These are phyloP conservation scores for Naganishia liquefaciens DNA, from an alignment of 1,284 basidiomycete genomes.

Conservation along the genomic window DNA sequence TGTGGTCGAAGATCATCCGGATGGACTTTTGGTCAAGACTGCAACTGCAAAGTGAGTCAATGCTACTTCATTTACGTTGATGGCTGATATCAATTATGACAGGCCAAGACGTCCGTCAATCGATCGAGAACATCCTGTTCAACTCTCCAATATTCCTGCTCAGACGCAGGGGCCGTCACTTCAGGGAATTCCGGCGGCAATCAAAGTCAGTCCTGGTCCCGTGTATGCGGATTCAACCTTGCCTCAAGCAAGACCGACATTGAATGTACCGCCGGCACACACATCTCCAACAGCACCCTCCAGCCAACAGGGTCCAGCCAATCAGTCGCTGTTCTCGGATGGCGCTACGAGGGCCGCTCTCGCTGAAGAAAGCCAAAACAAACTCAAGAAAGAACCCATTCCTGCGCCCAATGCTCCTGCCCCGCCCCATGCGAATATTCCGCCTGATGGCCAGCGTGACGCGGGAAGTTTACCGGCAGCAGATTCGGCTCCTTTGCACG, in stretches of 20 bases:
- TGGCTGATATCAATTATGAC: neutral
- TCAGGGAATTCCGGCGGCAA: neutral
- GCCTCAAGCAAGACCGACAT: neutral
- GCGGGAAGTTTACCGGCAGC: neutral
- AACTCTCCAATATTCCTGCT: slow-evolving; percentile 11
- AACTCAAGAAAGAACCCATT: slow-evolving; percentile 6
- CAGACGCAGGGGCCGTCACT: slow-evolving; percentile 7
- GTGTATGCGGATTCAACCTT: neutral
- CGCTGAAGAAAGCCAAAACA: neutral
- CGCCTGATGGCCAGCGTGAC: neutral
- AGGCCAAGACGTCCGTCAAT: slow-evolving; percentile 6
- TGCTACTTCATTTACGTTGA: neutral
- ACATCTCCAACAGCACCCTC: neutral
- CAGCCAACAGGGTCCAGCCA: too few species aligned
- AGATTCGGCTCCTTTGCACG: neutral
- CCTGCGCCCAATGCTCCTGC: neutral
- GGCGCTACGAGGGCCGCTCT: neutral
- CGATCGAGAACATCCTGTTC: slow-evolving; percentile 15
- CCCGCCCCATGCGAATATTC: neutral
- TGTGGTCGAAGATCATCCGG: slow-evolving; percentile 18
- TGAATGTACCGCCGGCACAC: neutral
- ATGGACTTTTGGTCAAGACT: slow-evolving; percentile 6
- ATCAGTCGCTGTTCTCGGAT: neutral
- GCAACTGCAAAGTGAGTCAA: slow-evolving; percentile 18
- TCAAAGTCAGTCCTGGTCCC: too few species aligned